A percentile compares a stretch with the other conserved stretches of the same genome.
These are phyloP conservation scores for Corniculantispora saksenae DNA, from an alignment of 2,329 filamentous ascomycete genomes.

Conservation along the genomic window DNA sequence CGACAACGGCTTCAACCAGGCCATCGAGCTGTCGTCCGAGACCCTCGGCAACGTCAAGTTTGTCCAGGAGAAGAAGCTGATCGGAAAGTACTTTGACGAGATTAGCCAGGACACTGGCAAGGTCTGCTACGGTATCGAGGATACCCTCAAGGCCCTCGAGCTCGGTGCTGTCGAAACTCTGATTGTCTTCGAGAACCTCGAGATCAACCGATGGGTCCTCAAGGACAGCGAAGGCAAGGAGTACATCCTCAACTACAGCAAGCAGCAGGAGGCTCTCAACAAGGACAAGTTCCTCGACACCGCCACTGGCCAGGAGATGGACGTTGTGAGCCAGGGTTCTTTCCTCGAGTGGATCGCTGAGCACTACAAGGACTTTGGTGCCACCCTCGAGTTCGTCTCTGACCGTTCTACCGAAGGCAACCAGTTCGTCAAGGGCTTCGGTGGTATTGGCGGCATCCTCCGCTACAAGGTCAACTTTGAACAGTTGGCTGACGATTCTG, in stretches of 20 bases:
- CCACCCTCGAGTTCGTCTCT: conserved; percentile 93
- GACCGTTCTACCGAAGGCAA: conserved; percentile 98
- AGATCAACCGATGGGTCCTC: conserved; percentile 87
- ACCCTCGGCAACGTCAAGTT: conserved; percentile 99
- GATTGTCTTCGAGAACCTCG: conserved; percentile 96
- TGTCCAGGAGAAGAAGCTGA: conserved; percentile 99
- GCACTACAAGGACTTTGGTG: conserved; percentile 97
- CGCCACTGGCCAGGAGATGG: conserved; percentile 96
- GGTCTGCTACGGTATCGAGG: conserved; percentile 96
- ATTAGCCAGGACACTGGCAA: conserved; percentile 97
- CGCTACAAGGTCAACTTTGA: conserved; percentile 99
- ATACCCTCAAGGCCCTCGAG: conserved; percentile 95
- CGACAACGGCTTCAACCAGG: conserved; percentile 99
- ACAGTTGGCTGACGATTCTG: conserved; percentile 90
- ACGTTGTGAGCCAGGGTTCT: conserved; percentile 79
- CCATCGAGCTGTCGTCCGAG: conserved; percentile 92
- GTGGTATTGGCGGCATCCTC: conserved; percentile 94
- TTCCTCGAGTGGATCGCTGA: conserved; percentile 99
- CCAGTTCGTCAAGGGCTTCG: conserved; percentile 99
- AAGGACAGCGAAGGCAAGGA: conserved; percentile 76
- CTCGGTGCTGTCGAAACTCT: conserved; percentile 91
- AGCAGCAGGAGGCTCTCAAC: conserved; percentile 68
- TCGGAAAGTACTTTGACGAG: conserved; percentile 98
- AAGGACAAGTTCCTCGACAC: conserved; percentile 92
- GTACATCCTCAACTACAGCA: conserved; percentile 82